phyloP scores from a whole-genome alignment of 148 eudicot species.

The Rhododendron simsii region DNA sequence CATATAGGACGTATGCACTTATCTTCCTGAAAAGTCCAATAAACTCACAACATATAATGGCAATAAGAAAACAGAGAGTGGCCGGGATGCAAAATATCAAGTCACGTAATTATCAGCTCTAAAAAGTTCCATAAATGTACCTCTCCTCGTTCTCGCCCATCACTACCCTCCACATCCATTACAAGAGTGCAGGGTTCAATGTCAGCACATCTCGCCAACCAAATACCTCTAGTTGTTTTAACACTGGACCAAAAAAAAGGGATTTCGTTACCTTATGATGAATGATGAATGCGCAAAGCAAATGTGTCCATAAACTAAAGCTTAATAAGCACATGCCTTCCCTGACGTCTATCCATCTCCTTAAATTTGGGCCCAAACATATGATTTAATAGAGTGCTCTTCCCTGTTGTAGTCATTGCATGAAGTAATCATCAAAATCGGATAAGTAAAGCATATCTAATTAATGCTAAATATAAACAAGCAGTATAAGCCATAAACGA shows the following conservation, averaged over 20 bases:
- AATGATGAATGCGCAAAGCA: neutral
- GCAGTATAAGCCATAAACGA: no score
- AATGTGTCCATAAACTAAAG: constrained; percentile 2
- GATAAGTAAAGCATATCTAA: neutral
- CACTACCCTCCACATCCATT: constrained; percentile 99
- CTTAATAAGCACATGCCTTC: constrained; percentile 49
- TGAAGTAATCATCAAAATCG: neutral
- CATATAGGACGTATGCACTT: neutral
- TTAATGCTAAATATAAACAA: neutral
- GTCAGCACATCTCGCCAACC: constrained; percentile 84
- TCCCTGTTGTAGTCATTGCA: constrained; percentile 46
- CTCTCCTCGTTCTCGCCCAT: constrained; percentile 94
- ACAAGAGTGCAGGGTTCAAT: constrained; percentile 93
- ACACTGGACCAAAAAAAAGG: constrained; percentile 40
- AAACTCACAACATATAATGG: neutral
- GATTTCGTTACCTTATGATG: constrained; percentile 1
- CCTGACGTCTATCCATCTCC: constrained; percentile 89
- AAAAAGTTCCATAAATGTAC: constrained; percentile 19
- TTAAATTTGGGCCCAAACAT: constrained; percentile 71
- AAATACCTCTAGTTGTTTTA: constrained; percentile 93
- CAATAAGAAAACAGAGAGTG: neutral
- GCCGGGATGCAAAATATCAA: neutral
- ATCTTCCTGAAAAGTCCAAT: neutral
- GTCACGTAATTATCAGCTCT: neutral
- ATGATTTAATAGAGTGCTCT: constrained; percentile 82